These are phyloP conservation scores for Gliomastix tumulicola DNA, from an alignment of 2,329 filamentous ascomycete genomes.

Conservation along the genomic window DNA sequence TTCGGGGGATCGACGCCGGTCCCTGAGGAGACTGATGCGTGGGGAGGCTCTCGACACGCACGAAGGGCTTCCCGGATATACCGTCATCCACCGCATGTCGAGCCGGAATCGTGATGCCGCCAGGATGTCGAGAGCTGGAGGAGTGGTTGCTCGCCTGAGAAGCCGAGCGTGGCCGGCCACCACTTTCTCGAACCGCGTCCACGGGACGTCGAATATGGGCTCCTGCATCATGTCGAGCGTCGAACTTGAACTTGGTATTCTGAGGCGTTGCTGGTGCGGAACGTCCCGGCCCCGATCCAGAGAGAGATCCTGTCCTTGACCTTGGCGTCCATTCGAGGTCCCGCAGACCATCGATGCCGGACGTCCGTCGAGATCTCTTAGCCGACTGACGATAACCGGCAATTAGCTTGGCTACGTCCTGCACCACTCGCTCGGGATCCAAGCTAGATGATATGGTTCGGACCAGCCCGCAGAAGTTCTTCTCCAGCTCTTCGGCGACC, in stretches of 20 bases:
- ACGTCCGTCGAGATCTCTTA: no score
- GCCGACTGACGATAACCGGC: no score
- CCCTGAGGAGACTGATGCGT: constrained; percentile 1
- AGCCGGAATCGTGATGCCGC: constrained; percentile 10
- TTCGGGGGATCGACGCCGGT: constrained; percentile 6
- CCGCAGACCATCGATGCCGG: no score
- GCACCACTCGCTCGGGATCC: constrained; percentile 33
- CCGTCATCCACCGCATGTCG: constrained; percentile 33
- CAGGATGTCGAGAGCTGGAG: constrained; percentile 12
- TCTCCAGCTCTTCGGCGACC: constrained; percentile 37
- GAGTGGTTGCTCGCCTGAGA: constrained; percentile 11
- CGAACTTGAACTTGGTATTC: not conserved
- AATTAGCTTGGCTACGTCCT: no score
- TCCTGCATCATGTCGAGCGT: constrained; percentile 1
- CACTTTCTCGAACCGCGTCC: not conserved
- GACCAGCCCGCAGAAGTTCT: no score
- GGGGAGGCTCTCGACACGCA: constrained; percentile 28
- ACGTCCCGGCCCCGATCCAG: no score
- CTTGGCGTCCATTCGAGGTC: no score
- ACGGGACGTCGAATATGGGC: not conserved
- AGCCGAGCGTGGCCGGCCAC: constrained; percentile 7
- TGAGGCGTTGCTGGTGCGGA: not conserved
- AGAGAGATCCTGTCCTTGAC: no score
- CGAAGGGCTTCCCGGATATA: constrained; percentile 47
- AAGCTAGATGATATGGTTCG: no score